Evolutionary conservation across 495 filamentous ascomycete genomes (phyloP).

Genomic region (Neurospora sp.): DNA sequence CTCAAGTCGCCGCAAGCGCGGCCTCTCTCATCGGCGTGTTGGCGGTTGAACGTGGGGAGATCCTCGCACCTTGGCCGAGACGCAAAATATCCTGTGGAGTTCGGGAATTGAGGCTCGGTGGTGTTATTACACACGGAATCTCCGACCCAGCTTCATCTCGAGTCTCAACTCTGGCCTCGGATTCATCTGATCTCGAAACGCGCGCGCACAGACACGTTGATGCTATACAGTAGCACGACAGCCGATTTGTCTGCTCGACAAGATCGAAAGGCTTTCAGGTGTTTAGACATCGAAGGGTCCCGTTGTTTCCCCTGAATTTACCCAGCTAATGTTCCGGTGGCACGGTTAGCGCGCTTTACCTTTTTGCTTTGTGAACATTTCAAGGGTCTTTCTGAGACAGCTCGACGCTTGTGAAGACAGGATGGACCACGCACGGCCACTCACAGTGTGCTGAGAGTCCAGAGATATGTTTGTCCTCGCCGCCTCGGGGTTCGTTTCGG

Average conservation of each 20-base stretch:
- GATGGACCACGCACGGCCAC: neutral
- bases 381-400: neutral
- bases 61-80: neutral
- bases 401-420: neutral
- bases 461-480: neutral
- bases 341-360: neutral
- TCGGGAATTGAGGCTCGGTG: neutral
- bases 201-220: neutral
- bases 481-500: neutral
- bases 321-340: neutral
- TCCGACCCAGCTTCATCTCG: neutral
- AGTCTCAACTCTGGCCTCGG: neutral
- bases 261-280: neutral
- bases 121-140: neutral
- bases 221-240: neutral
- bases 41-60: neutral
- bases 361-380: neutral
- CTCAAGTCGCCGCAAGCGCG: neutral
- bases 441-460: neutral
- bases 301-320: neutral
- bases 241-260: neutral
- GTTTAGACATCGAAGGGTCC: neutral
- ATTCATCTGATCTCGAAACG: neutral
- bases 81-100: neutral
- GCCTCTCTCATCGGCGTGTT: neutral